phyloP scores from a whole-genome alignment of 2,329 filamentous ascomycete species.

The Cercospora zeae-maydis region DNA sequence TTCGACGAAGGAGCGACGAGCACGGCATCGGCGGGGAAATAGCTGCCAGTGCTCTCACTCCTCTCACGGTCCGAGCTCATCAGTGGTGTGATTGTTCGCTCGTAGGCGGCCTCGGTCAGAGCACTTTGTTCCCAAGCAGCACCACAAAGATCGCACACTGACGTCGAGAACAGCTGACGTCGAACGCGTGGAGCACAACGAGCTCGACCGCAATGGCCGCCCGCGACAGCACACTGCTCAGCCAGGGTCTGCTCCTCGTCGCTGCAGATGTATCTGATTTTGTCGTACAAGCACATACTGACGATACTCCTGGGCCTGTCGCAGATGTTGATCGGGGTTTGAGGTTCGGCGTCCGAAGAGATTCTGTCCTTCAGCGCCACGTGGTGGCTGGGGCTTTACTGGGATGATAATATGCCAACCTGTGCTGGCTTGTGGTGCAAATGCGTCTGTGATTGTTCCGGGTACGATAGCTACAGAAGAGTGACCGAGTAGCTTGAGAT shows the following conservation, averaged over 20 bases:
- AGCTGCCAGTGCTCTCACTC: background rate
- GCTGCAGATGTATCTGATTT: constrained; percentile 16
- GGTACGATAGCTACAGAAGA: background rate
- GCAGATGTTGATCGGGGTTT: background rate
- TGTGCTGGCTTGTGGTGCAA: background rate
- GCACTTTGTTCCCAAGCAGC: constrained; percentile 13
- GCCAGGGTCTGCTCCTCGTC: constrained; percentile 16
- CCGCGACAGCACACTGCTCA: constrained; percentile 8
- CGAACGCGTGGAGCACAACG: constrained; percentile 12
- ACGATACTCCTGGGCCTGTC: background rate
- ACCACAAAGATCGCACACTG: constrained; percentile 19
- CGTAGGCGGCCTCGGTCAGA: constrained; percentile 13
- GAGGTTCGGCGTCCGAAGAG: background rate
- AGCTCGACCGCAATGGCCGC: background rate
- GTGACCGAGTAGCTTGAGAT: background rate
- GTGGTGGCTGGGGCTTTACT: background rate
- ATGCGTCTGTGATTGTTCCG: background rate
- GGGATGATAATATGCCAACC: background rate
- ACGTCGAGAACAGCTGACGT: constrained; percentile 10
- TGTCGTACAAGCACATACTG: constrained; percentile 19
- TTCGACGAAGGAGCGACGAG: constrained; percentile 3
- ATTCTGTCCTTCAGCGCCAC: background rate
- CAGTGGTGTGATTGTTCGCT: constrained; percentile 10
- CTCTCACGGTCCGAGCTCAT: background rate
- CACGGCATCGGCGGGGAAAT: constrained; percentile 3